These are phyloP conservation scores for Starmerella kuoi DNA, from an alignment of 805 yeast genomes.

Conservation along the genomic window DNA sequence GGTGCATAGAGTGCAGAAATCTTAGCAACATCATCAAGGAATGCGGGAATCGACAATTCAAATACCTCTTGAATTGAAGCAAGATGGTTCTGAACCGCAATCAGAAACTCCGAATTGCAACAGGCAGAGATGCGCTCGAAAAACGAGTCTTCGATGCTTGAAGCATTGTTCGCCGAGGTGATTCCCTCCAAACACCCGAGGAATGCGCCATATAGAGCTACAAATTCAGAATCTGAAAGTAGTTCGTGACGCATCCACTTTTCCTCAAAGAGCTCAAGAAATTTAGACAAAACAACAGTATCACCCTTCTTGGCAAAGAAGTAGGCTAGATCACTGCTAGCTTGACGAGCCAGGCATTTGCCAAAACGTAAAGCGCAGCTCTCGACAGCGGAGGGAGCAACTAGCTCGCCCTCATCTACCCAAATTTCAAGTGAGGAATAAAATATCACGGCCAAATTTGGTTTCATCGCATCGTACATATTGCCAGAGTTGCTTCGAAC, in stretches of 20 bases:
- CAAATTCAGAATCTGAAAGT: background rate
- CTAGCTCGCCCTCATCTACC: slow-evolving; percentile 27
- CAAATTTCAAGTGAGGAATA: slow-evolving; percentile 35
- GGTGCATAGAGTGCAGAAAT: slow-evolving; percentile 15
- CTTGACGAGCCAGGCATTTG: slow-evolving; percentile 23
- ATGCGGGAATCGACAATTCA: background rate
- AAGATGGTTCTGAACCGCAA: background rate
- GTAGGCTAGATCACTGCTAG: slow-evolving; percentile 4
- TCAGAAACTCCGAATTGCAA: background rate
- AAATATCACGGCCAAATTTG: slow-evolving; percentile 20
- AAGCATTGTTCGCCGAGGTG: background rate
- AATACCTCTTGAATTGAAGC: background rate
- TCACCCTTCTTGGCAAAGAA: slow-evolving; percentile 1
- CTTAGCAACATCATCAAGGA: slow-evolving; percentile 4
- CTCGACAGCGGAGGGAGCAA: slow-evolving; percentile 25
- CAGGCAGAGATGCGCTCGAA: background rate
- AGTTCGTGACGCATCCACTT: slow-evolving; percentile 2
- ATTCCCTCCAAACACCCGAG: slow-evolving; percentile 16
- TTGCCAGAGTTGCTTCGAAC: background rate
- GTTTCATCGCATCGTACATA: background rate
- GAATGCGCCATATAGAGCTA: slow-evolving; percentile 5
- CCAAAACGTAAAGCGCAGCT: slow-evolving; percentile 32
- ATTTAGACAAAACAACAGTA: background rate
- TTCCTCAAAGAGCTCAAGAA: slow-evolving; percentile 4
- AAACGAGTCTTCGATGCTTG: background rate